These are phyloP conservation scores for Solanum chmielewskii DNA, from an alignment of 257 asterid genomes.

Conservation along the genomic window DNA sequence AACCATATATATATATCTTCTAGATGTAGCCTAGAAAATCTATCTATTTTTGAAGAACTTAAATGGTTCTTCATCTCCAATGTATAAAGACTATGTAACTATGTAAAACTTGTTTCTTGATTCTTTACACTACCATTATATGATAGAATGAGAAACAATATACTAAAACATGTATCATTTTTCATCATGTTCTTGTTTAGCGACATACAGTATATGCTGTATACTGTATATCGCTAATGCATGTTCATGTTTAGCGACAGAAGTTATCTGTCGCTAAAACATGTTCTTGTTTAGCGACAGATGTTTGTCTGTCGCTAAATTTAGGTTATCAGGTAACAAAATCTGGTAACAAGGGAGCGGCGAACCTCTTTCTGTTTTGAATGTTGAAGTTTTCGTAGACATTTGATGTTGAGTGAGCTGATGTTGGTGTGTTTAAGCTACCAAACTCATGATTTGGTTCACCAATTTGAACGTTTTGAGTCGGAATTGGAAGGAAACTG, in stretches of 20 bases:
- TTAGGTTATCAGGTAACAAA: constrained; percentile 39
- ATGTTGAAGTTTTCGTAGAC: constrained; percentile 64
- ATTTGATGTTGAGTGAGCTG: constrained; percentile 33
- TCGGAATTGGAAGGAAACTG: constrained; percentile 47
- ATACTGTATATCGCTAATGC: background rate
- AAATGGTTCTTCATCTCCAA: constrained; percentile 34
- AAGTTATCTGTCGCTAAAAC: background rate
- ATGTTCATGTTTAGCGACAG: background rate
- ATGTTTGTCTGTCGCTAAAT: background rate
- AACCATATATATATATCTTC: constrained; percentile 15
- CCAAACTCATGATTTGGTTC: constrained; percentile 35
- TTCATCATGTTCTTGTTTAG: background rate
- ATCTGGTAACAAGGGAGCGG: constrained; percentile 81
- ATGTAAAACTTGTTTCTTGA: constrained; percentile 17
- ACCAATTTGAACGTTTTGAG: constrained; percentile 41
- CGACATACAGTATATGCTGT: background rate
- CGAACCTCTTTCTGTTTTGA: constrained; percentile 71
- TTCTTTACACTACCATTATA: constrained; percentile 37
- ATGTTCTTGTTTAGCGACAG: background rate
- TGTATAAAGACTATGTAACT: constrained; percentile 36
- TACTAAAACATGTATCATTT: background rate
- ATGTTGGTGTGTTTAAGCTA: constrained; percentile 26
- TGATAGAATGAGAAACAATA: constrained; percentile 13
- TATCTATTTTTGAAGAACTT: constrained; percentile 33
- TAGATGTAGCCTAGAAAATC: constrained; percentile 25